Percentiles rank a stretch among this genome's conserved stretches.
Conservation (phyloP, 192 early-diverging fungal species). For the Coemansia sp. region DNA sequence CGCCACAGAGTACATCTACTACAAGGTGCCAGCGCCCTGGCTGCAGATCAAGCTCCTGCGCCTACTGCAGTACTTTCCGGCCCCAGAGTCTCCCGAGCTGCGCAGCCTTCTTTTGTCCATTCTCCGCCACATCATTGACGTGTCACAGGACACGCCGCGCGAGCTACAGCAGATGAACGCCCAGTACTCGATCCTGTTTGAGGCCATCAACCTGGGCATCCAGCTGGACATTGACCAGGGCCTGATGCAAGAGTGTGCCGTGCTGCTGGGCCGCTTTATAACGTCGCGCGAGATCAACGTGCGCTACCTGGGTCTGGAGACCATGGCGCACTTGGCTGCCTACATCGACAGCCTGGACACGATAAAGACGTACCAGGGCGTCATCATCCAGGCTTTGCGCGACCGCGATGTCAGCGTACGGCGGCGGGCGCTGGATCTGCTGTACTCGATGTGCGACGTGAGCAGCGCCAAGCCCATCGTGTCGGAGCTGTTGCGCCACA, state of each 20-base stretch:
- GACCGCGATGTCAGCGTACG: constrained; percentile 99
- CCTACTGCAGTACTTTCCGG: constrained; percentile 92
- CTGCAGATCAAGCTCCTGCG: constrained; percentile 94
- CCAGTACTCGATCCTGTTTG: constrained; percentile 95
- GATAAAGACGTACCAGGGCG: constrained; percentile 79
- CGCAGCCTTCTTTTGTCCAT: constrained; percentile 66
- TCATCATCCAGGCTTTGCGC: constrained; percentile 85
- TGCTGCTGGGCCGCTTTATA: constrained; percentile 85
- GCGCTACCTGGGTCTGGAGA: constrained; percentile 95
- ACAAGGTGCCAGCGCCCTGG: constrained; percentile 98
- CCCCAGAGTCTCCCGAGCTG: constrained; percentile 66
- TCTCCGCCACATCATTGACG: constrained; percentile 77
- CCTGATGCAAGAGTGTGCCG: constrained; percentile 78
- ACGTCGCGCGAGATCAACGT: constrained; percentile 96
- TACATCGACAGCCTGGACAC: constrained; percentile 78
- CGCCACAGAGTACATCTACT: constrained; percentile 88
- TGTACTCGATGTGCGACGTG: constrained; percentile 97
- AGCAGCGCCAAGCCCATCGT: constrained; percentile 84
- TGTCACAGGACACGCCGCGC: constrained; percentile 84
- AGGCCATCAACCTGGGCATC: constrained; percentile 94
- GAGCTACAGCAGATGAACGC: constrained; percentile 98
- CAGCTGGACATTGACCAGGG: constrained; percentile 87
- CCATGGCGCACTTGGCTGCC: constrained; percentile 91
- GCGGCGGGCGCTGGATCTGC: constrained; percentile 86
- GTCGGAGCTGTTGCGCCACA: constrained; percentile 85